A percentile compares a stretch with the other conserved stretches of the same genome.
Evolutionary conservation across 2,329 filamentous ascomycete genomes (phyloP).

Genomic region (Clarireedia monteithiana): DNA sequence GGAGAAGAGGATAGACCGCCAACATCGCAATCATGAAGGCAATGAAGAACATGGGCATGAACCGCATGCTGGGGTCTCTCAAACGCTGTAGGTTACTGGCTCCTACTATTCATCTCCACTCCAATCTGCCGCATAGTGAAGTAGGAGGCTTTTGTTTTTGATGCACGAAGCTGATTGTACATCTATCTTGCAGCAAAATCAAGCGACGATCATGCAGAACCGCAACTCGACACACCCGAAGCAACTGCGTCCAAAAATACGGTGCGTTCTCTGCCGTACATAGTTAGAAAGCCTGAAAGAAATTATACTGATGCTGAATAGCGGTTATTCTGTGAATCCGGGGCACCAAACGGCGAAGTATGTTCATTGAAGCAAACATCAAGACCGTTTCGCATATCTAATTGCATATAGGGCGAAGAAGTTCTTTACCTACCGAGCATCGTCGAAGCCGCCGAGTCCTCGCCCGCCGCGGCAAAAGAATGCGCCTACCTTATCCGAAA

Average conservation of each 20-base stretch:
- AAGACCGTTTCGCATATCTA: slow-evolving; percentile 5
- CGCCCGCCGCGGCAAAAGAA: slow-evolving; percentile 73
- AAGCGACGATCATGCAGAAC: slow-evolving; percentile 15
- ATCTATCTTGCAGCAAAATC: slow-evolving; percentile 7
- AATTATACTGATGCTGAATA: slow-evolving; percentile 30
- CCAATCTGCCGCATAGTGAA: neutral
- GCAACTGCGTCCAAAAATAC: slow-evolving; percentile 57
- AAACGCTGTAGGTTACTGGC: slow-evolving; percentile 20
- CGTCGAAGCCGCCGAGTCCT: slow-evolving; percentile 91
- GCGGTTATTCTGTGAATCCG: slow-evolving; percentile 77
- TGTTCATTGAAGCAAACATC: slow-evolving; percentile 18
- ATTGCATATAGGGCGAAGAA: slow-evolving; percentile 61
- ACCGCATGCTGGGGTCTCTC: slow-evolving; percentile 27
- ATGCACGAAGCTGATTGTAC: neutral
- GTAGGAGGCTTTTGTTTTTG: neutral
- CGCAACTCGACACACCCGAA: slow-evolving; percentile 53
- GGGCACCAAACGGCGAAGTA: slow-evolving; percentile 49
- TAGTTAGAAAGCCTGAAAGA: slow-evolving; percentile 6
- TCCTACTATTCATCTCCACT: slow-evolving; percentile 13
- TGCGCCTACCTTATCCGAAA: slow-evolving; percentile 76
- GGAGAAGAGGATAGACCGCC: neutral
- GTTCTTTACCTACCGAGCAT: slow-evolving; percentile 88
- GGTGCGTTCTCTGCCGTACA: slow-evolving; percentile 39
- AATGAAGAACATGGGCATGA: slow-evolving; percentile 30
- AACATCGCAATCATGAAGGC: slow-evolving; percentile 24